Base-by-base conservation (phyloP, 768 basidiomycete species). In the Tricholomella constricta region DNA sequence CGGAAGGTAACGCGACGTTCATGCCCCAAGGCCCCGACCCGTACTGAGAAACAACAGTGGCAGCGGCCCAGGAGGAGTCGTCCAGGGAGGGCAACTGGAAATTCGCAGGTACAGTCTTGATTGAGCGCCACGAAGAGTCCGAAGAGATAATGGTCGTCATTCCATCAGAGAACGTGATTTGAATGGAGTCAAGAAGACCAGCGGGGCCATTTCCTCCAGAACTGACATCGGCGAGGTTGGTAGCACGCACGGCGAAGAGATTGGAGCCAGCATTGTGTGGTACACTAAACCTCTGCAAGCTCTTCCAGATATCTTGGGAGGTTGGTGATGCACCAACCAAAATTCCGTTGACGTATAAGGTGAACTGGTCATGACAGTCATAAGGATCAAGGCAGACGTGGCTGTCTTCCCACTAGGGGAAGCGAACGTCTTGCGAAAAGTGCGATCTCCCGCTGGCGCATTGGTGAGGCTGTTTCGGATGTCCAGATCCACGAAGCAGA, bases 401-500 rank as follows among this genome's bases (percentile, higher is more conserved):
- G 66, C 54, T 1, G 48, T 54, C 48, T 68, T 69, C 7, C 66
- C 65, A 12, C 20, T 51, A 0, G 68, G 67, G 0, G 66, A 36
- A 1, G 54, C 31, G 52, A 58, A 65, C 0, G 64, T 66, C 42
- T 64, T 64, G n/a, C 71, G 67, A 46, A 72, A 66, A 8, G 63
- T 69, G n/a, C 63, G 55, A 22, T 61, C 62, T n/a, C 57, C 64
- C 7, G 64, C 10, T 17, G 64, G 62, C 9, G 60, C 58, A 45
- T 62, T 58, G 59, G 60, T 19, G 59, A 29, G 19, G 57, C 46
- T 15, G 58, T 31, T 52, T 68, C 67, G 6, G 51, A 19, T 1
- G 67, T 66, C 67, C 68, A 70, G 23, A 70, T 70, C 67, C 69
- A 69, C 2, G 59, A 61, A 25, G 62, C 55, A 26, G 40, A 27